These are phyloP conservation scores for Puccinia hordei DNA, from an alignment of 1,284 basidiomycete genomes.

Conservation along the genomic window DNA sequence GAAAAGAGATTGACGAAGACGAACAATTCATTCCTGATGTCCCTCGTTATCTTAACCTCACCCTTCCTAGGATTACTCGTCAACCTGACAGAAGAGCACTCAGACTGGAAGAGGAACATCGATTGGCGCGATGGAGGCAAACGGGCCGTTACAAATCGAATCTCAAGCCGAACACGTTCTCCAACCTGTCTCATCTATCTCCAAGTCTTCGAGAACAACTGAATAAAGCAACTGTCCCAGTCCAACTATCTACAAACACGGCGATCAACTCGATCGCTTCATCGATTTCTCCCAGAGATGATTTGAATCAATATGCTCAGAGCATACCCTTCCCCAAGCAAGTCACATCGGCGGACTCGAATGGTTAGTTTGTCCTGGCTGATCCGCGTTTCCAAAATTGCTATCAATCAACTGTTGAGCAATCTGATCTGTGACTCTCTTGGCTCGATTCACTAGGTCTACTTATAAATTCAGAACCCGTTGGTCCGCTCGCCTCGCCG, in stretches of 20 bases:
- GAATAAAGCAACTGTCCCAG: neutral
- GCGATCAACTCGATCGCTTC: constrained; percentile 31
- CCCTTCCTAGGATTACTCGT: constrained; percentile 31
- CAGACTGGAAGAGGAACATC: constrained; percentile 15
- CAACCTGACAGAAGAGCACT: constrained; percentile 13
- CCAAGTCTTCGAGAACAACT: neutral
- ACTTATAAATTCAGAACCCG: neutral
- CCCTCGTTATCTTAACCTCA: constrained; percentile 29
- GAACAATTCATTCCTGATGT: constrained; percentile 40
- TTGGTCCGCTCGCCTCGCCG: neutral
- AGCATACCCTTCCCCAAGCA: neutral
- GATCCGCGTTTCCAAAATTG: neutral
- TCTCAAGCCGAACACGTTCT: neutral
- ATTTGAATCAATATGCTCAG: neutral
- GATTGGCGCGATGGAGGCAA: constrained; percentile 9
- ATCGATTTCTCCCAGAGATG: neutral
- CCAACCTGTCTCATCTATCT: constrained; percentile 9
- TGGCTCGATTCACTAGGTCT: neutral
- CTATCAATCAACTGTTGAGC: neutral
- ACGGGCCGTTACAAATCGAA: neutral
- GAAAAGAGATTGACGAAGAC: constrained; percentile 36
- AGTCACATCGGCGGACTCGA: neutral
- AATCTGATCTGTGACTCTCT: neutral
- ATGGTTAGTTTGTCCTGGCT: neutral
- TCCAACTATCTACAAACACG: constrained; percentile 25